Percentiles rank a stretch among this genome's conserved stretches.
Evolutionary conservation across 2,329 filamentous ascomycete species (phyloP).

Genomic region (Fusarium incarnatum): DNA sequence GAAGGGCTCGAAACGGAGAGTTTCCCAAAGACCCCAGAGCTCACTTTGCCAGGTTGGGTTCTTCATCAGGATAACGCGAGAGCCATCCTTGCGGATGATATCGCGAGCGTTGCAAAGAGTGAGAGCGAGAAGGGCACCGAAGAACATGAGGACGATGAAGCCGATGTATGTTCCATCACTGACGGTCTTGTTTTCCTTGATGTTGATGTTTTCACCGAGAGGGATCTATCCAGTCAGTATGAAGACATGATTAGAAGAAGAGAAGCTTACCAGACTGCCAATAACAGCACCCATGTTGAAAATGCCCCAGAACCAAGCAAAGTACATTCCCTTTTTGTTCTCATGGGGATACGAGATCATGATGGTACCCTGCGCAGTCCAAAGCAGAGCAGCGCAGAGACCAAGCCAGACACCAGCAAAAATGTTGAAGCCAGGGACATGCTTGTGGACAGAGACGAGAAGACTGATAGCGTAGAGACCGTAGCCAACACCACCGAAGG

Average conservation of each 20-base stretch:
- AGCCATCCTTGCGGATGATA: constrained; percentile 81
- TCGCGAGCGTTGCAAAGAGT: constrained; percentile 76
- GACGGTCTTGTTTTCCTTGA: constrained; percentile 58
- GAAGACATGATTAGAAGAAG: rapidly evolving
- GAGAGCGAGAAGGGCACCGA: constrained; percentile 77
- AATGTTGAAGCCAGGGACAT: constrained; percentile 57
- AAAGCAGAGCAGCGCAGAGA: constrained; percentile 81
- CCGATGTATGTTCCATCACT: constrained; percentile 87
- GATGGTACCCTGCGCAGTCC: constrained; percentile 85
- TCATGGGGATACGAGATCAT: constrained; percentile 92
- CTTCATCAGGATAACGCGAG: constrained; percentile 87
- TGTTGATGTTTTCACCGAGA: constrained; percentile 44
- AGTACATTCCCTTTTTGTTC: constrained; percentile 84
- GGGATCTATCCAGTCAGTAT: constrained; percentile 60
- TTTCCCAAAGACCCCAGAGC: constrained; percentile 79
- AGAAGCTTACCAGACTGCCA: constrained; percentile 68
- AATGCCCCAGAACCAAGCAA: constrained; percentile 93
- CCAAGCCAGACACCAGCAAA: constrained; percentile 83
- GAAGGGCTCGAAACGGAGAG: constrained; percentile 74
- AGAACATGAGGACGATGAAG: constrained; percentile 84
- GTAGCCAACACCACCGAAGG: constrained; percentile 81
- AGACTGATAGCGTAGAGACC: constrained; percentile 75
- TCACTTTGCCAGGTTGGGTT: constrained; percentile 89
- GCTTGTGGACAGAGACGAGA: constrained; percentile 75
- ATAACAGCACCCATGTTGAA: constrained; percentile 94